Base-by-base conservation (phyloP, 1,284 basidiomycete species). In the Cutaneotrichosporon arboriforme region DNA sequence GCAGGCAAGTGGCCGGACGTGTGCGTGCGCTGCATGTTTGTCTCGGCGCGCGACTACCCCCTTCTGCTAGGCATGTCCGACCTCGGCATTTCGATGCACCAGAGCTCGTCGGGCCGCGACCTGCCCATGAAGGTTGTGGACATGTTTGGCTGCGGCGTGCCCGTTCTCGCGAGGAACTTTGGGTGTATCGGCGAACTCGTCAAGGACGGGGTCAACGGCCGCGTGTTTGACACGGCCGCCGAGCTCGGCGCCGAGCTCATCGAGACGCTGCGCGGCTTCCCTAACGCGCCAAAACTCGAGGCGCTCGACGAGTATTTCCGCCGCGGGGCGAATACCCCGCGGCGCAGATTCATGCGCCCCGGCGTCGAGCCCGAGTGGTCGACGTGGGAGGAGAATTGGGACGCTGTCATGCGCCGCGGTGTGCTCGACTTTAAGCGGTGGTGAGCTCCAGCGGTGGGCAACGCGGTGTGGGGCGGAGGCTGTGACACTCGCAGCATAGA, bases 111-210 rank as follows among this genome's bases (percentile, higher is more conserved):
- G 0, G 88, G 83, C 0, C 76, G 94, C 42, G 96, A 99, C 73
- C 78, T 99, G 49, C 96, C 96, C 2, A 99, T 99, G 96, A 99
- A 99, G 75, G 86, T 99, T 9, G 93, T 99, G 2, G 96, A 99
- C 72, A 97, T 98, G 96, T 96, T 98, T 74, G 96, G 96, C 0
- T 97, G 92, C 62, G 86, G 84, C 2, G 77, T 97, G 48, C 93
- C 93, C 0, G 96, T 97, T 4, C 88, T 93, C 59, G 93, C 96
- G 1, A 79, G 92, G 8, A 80, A 85, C 40, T 99, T 97, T 69
- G 77, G 80, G 35, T 97, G 94, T 70, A 77, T 99, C 23, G 73
- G 81, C 51, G 96, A 99, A 74, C 82, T 98, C 15, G 88, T 99
- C 13, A 83, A 84, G 63, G 81, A 91, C 51, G 84, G 85, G 1